Conservation (phyloP, 164 flowering plant species). For the Akebia trifoliata region DNA sequence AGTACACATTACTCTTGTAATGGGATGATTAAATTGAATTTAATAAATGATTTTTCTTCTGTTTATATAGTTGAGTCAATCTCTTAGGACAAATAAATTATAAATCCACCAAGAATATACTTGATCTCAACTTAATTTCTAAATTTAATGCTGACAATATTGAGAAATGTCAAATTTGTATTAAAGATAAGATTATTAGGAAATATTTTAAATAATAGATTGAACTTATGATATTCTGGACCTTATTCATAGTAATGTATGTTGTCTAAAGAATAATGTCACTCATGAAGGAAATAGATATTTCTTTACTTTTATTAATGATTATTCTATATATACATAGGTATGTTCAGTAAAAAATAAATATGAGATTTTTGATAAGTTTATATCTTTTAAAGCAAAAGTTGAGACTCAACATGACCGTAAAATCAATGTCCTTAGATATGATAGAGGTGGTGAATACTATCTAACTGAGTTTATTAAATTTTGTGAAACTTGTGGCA, state of each 20-base stretch:
- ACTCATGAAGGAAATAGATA: constrained; percentile 10
- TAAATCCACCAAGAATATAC: not conserved
- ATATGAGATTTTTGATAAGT: not conserved
- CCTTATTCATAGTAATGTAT: constrained; percentile 12
- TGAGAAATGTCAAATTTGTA: constrained; percentile 9
- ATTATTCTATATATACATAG: constrained; percentile 8
- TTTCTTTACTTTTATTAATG: constrained; percentile 10
- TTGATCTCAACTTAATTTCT: not conserved
- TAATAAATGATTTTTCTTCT: not conserved
- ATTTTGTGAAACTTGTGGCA: constrained; percentile 4
- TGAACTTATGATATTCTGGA: constrained; percentile 1
- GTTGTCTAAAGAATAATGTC: constrained; percentile 6
- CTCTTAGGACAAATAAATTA: constrained; percentile 10
- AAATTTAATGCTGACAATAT: not conserved
- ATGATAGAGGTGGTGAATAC: constrained; percentile 20
- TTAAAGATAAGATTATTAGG: constrained; percentile 7
- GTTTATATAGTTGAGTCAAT: constrained; percentile 10
- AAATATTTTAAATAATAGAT: constrained; percentile 3
- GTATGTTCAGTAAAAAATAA: not conserved
- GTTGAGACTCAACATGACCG: constrained; percentile 7
- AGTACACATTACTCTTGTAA: not conserved
- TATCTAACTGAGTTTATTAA: not conserved
- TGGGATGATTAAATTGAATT: constrained; percentile 2
- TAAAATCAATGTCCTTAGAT: constrained; percentile 8
- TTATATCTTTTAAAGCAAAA: constrained; percentile 7